Percentiles rank a stretch among this genome's conserved stretches.
These are phyloP conservation scores for Phycomyces nitens DNA, from an alignment of 192 early-diverging fungal species.

Conservation along the genomic window DNA sequence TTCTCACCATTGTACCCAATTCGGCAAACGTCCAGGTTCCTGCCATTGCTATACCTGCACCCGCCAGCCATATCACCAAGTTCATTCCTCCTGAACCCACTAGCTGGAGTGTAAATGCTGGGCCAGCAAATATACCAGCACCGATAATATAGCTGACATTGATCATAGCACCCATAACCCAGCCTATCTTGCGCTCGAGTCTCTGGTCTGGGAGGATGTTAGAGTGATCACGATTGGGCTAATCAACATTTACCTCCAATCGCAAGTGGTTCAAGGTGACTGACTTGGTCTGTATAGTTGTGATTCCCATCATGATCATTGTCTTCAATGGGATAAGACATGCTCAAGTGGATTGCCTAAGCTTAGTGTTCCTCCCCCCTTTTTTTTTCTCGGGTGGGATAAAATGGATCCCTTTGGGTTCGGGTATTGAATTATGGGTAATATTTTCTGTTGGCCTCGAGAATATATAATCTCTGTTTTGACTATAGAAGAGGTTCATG, in stretches of 20 bases:
- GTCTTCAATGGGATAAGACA: too few relatives aligned
- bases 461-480: too few relatives aligned
- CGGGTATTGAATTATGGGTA: too few relatives aligned
- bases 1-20: slow-evolving; percentile 33
- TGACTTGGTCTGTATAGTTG: slow-evolving; percentile 17
- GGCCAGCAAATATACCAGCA: slow-evolving; percentile 28
- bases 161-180: slow-evolving; percentile 24
- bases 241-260: slow-evolving; percentile 19
- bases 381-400: too few relatives aligned
- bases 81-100: slow-evolving; percentile 35
- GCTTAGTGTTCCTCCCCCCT: too few relatives aligned
- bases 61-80: slow-evolving; percentile 23
- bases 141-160: slow-evolving; percentile 35
- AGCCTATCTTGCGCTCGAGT: slow-evolving; percentile 27
- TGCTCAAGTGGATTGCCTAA: too few relatives aligned
- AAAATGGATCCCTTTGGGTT: too few relatives aligned
- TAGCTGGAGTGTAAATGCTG: slow-evolving; percentile 21
- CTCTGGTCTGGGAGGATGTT: slow-evolving; percentile 20
- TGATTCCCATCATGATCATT: not conserved
- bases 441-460: too few relatives aligned
- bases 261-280: slow-evolving; percentile 22
- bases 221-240: not conserved
- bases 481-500: too few relatives aligned
- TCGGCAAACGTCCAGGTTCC: slow-evolving; percentile 27
- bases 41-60: slow-evolving; percentile 14